A percentile compares a stretch with the other conserved stretches of the same genome.
Evolutionary conservation across 73 alveolate species (phyloP).

Genomic region (Paramecium primaurelia): DNA sequence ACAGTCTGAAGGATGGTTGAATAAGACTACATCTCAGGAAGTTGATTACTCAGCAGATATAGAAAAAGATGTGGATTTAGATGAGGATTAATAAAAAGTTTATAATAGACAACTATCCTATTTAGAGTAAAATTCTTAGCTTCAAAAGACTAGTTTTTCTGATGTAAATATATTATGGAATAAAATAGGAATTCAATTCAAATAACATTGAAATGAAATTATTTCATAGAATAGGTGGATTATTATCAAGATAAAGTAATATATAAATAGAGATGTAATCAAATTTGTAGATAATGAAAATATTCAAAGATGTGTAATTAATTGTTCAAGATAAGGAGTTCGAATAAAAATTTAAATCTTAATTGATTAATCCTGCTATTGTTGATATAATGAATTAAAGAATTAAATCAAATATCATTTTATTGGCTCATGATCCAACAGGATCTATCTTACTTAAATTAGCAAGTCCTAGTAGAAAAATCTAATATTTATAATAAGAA

Average conservation of each 20-base stretch:
- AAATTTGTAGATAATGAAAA: not conserved
- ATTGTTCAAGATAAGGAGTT: not conserved
- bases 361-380: not conserved
- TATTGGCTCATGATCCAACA: slow-evolving; percentile 14
- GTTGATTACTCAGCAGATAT: not conserved
- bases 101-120: not conserved
- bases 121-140: not conserved
- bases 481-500: not conserved
- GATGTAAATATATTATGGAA: not conserved
- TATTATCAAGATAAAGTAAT: not conserved
- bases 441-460: not conserved
- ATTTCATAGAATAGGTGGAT: not conserved
- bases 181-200: slow-evolving; percentile 1
- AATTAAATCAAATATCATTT: not conserved
- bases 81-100: not conserved
- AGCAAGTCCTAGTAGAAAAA: not conserved
- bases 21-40: not conserved
- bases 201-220: not conserved
- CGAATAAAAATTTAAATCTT: not conserved
- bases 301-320: not conserved
- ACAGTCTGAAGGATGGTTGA: not conserved
- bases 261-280: not conserved
- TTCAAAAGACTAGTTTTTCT: slow-evolving; percentile 5
- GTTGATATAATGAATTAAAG: not conserved
- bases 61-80: not conserved